These are phyloP conservation scores for Aspergillus sclerotiicarbonarius DNA, from an alignment of 495 filamentous ascomycete genomes.

Conservation along the genomic window DNA sequence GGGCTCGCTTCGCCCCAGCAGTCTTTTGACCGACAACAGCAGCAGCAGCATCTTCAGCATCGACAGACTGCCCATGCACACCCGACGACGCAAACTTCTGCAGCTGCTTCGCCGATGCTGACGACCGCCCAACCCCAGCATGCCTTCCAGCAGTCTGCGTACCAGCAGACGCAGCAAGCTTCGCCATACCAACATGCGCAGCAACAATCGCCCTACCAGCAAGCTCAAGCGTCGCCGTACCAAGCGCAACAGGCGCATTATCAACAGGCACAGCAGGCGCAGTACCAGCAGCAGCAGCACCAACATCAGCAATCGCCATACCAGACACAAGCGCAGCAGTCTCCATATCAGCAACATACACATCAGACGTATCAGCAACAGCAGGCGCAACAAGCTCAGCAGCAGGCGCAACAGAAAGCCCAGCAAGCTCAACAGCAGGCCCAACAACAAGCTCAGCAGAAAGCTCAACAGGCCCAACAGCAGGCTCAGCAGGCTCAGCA, in stretches of 20 bases:
- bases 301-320: conserved; percentile 10
- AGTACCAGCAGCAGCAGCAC: conserved; percentile 11
- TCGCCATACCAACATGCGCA: conserved; percentile 7
- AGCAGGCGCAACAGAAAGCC: conserved; percentile 5
- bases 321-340: conserved; percentile 14
- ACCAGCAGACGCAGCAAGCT: conserved; percentile 8
- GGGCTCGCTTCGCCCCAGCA: conserved; percentile 39
- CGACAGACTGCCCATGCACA: conserved; percentile 26
- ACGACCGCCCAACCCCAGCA: conserved; percentile 15
- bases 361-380: conserved; percentile 26
- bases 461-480: not conserved
- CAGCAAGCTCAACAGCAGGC: conserved; percentile 6
- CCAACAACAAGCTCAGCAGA: not conserved
- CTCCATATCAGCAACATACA: conserved; percentile 20
- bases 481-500: conserved; percentile 2
- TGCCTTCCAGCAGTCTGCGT: conserved; percentile 9
- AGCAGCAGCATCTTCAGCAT: conserved; percentile 36
- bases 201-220: conserved; percentile 15
- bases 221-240: conserved; percentile 6
- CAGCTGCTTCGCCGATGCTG: conserved; percentile 27
- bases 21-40: conserved; percentile 33
- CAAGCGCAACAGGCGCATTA: conserved; percentile 14
- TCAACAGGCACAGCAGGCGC: conserved; percentile 13
- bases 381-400: conserved; percentile 1
- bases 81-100: conserved; percentile 19